These are phyloP conservation scores for Verticillium nonalfalfae DNA, from an alignment of 2,329 filamentous ascomycete genomes.

Conservation along the genomic window DNA sequence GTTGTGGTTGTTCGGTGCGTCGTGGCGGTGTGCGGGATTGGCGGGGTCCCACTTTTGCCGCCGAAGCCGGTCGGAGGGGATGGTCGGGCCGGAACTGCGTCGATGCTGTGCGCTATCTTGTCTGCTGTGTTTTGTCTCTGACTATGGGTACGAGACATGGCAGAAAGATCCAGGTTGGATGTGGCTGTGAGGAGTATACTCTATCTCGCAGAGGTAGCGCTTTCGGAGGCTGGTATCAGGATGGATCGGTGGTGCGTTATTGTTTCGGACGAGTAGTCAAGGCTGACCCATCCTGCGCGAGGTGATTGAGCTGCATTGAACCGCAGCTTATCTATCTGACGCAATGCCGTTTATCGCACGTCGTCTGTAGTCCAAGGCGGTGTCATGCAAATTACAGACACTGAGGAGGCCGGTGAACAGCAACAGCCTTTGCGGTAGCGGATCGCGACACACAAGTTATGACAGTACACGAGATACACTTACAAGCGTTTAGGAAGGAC, in stretches of 20 bases:
- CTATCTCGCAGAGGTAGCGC: background rate
- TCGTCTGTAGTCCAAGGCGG: background rate
- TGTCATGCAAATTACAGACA: background rate
- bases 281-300: background rate
- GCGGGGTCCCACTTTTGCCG: background rate
- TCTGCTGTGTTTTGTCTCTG: background rate
- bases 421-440: background rate
- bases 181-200: background rate
- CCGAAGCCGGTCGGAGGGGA: background rate
- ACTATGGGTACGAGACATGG: background rate
- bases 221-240: background rate
- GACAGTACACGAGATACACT: too few species aligned
- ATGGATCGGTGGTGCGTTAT: background rate
- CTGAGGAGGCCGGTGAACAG: background rate
- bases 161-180: background rate
- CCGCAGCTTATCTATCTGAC: background rate
- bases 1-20: background rate
- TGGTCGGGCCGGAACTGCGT: background rate
- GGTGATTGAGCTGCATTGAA: background rate
- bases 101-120: background rate
- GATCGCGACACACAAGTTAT: too few species aligned
- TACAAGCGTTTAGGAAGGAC: too few species aligned
- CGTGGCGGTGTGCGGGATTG: background rate
- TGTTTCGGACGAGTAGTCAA: background rate
- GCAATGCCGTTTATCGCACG: background rate